Evolutionary conservation across 2,329 filamentous ascomycete species (phyloP).

Genomic region (Diaporthe sp.): DNA sequence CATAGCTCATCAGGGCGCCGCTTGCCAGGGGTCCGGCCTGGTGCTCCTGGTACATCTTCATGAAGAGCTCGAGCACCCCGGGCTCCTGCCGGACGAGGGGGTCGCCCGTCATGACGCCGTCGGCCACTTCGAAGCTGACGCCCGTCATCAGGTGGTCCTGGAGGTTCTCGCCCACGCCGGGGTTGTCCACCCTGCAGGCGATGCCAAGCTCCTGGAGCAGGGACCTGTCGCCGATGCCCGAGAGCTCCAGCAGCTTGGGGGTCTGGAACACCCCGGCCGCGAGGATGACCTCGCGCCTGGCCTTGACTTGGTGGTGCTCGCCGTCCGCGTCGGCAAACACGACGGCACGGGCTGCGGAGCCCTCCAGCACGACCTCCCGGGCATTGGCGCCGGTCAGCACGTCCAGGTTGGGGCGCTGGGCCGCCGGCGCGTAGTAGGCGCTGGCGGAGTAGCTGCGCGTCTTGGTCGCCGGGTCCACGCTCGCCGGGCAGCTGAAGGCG

Average conservation of each 20-base stretch:
- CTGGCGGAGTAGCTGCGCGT: slow-evolving; percentile 5
- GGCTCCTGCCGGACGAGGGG: slow-evolving; percentile 49
- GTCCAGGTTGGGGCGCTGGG: not conserved
- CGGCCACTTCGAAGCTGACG: slow-evolving; percentile 55
- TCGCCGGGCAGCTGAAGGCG: slow-evolving; percentile 6
- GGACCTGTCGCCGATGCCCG: slow-evolving; percentile 54
- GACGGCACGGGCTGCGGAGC: not conserved
- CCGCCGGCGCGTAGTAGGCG: not conserved
- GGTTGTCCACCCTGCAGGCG: slow-evolving; percentile 53
- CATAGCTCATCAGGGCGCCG: not conserved
- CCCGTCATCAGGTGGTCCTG: slow-evolving; percentile 57
- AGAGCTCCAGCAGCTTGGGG: slow-evolving; percentile 49
- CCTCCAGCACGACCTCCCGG: not conserved
- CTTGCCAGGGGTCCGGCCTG: not conserved
- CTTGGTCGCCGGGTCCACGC: not conserved
- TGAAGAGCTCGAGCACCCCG: slow-evolving; percentile 42
- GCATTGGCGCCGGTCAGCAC: not conserved
- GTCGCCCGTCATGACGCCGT: slow-evolving; percentile 54
- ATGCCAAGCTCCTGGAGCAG: slow-evolving; percentile 56
- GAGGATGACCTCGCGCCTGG: slow-evolving; percentile 54
- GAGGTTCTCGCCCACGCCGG: slow-evolving; percentile 59
- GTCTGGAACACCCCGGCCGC: slow-evolving; percentile 55
- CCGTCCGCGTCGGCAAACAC: not conserved
- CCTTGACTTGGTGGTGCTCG: not conserved
- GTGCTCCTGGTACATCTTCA: slow-evolving; percentile 3